Base-by-base conservation (phyloP, 1,284 basidiomycete species). In the Moesziomyces globuligerus region DNA sequence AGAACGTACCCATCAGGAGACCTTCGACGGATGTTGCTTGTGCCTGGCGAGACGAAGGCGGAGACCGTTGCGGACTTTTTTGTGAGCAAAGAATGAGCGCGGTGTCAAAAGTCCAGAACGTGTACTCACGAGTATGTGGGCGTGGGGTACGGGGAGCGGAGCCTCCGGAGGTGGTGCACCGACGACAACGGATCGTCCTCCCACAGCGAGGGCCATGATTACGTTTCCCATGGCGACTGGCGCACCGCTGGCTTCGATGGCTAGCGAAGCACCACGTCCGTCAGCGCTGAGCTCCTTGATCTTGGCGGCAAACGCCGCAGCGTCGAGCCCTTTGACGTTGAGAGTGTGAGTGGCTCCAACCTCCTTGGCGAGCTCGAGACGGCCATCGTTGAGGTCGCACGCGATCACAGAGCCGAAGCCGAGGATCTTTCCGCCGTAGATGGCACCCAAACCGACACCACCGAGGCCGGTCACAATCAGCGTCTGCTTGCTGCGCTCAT, bases 1-100 rank as follows among this genome's bases (percentile, higher is more conserved):
- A n/a, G n/a, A n/a, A 25, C 55, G 21, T 51, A 51, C 59, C 59
- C 59, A 62, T 62, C 1, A 62, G 51, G n/a, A 62, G 43, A 7
- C 59, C 59, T 24, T 62, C 59, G 10, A 62, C 43, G 1, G 59
- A 54, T n/a, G 28, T 46, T 7, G 43, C 52, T 41, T 55, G 52
- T 9, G 55, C 55, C 55, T 58, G 55, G 37, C 10, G 42, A 13
- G 21, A 1, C 24, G 7, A 25, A 23, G 21, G n/a, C n/a, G n/a
- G n/a, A n/a, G n/a, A n/a, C n/a, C n/a, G n/a, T n/a, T n/a, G n/a
- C n/a, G n/a, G n/a, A n/a, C n/a, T n/a, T n/a, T n/a, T n/a, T n/a
- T n/a, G n/a, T n/a, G n/a, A n/a, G n/a, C n/a, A n/a, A n/a, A n/a
- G n/a, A n/a, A n/a, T n/a, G n/a, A n/a, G n/a, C n/a, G n/a, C n/a